Evolutionary conservation across 306 rosid species (phyloP).

Genomic region (Rosa lucieae): DNA sequence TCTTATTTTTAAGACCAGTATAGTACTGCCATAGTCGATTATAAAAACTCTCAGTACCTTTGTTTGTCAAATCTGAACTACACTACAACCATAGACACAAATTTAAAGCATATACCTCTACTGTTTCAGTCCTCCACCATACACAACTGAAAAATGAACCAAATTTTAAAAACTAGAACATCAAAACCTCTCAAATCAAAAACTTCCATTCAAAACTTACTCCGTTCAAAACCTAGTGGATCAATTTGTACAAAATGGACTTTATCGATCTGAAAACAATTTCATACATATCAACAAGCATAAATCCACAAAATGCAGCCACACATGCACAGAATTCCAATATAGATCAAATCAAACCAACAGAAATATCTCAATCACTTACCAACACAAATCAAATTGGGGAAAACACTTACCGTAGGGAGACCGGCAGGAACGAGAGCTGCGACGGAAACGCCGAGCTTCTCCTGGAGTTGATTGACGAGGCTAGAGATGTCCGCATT

Average conservation of each 20-base stretch:
- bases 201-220: background rate
- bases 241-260: background rate
- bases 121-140: background rate
- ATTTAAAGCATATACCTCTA: background rate
- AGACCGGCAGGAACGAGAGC: too few relatives aligned
- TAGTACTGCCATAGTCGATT: background rate
- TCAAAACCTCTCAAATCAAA: background rate
- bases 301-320: background rate
- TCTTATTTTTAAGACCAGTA: background rate
- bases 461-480: too few relatives aligned
- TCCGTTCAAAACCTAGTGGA: background rate
- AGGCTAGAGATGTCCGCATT: too few relatives aligned
- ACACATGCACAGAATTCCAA: background rate
- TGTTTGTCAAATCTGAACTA: background rate
- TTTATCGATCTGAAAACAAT: too few relatives aligned
- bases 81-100: background rate
- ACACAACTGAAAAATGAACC: background rate
- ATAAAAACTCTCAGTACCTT: background rate
- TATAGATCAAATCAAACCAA: conserved; percentile 13
- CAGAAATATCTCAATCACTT: conserved; percentile 18
- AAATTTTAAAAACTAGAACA: background rate
- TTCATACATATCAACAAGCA: background rate
- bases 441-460: too few relatives aligned
- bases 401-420: too few relatives aligned
- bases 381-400: background rate